Evolutionary conservation across 352 stramenopile genomes (phyloP).

Genomic region (Chrysophaeum taylorii): DNA sequence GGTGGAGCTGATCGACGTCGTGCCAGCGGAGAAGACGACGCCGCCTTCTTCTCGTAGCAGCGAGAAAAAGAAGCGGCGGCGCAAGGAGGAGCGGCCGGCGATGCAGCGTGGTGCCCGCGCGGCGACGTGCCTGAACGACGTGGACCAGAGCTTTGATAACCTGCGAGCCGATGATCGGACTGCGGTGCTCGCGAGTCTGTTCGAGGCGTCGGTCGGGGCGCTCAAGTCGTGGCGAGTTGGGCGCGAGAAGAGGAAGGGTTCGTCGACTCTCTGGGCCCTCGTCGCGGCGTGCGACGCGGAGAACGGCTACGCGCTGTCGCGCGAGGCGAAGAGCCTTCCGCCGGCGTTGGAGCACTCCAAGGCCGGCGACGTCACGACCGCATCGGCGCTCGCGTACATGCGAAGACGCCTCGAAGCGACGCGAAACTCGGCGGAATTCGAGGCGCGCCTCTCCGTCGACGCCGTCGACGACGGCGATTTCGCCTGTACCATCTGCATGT

Average conservation of each 20-base stretch:
- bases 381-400: not conserved
- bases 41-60: not conserved
- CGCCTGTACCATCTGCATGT: not conserved
- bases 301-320: not conserved
- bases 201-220: not conserved
- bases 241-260: not conserved
- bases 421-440: not conserved
- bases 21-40: not conserved
- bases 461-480: not conserved
- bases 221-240: not conserved
- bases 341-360: not conserved
- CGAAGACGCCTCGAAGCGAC: not conserved
- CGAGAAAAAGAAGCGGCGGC: not conserved
- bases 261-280: not conserved
- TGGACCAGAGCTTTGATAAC: slow-evolving; percentile 6
- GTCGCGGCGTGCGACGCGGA: not conserved
- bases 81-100: not conserved
- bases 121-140: slow-evolving; percentile 5
- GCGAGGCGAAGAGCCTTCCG: not conserved
- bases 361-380: not conserved
- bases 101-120: not conserved
- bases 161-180: not conserved
- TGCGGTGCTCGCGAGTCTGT: not conserved
- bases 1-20: not conserved
- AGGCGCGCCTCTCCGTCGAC: not conserved